A percentile compares a stretch with the other conserved stretches of the same genome.
These are phyloP conservation scores for Tanacetum coccineum DNA, from an alignment of 129 eudicot species.

Conservation along the genomic window DNA sequence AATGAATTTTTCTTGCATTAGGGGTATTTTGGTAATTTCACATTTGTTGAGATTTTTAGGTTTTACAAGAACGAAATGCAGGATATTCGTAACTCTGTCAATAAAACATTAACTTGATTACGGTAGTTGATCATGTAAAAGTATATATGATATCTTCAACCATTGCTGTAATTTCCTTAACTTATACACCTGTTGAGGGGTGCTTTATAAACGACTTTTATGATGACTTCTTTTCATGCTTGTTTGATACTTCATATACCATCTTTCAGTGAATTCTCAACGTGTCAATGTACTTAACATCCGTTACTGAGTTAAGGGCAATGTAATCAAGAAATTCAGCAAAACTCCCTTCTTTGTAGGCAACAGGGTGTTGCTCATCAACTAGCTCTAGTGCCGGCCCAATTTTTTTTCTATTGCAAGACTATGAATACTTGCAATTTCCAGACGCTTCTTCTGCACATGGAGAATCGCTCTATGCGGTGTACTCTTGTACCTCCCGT, in stretches of 20 bases:
- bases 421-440: slow-evolving; percentile 75
- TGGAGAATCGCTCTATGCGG: slow-evolving; percentile 51
- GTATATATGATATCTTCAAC: not conserved
- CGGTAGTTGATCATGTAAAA: no score
- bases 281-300: slow-evolving; percentile 54
- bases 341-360: slow-evolving; percentile 60
- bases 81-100: no score
- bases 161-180: no score
- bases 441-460: slow-evolving; percentile 38
- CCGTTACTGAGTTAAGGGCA: slow-evolving; percentile 36
- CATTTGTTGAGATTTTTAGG: no score
- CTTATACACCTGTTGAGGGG: not conserved
- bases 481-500: slow-evolving; percentile 58
- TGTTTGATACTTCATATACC: slow-evolving; percentile 13
- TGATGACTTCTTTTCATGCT: not conserved
- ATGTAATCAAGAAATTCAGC: slow-evolving; percentile 49
- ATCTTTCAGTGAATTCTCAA: slow-evolving; percentile 34
- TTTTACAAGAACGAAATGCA: no score
- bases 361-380: slow-evolving; percentile 45
- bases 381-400: slow-evolving; percentile 57
- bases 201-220: not conserved
- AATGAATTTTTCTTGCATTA: no score
- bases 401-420: slow-evolving; percentile 44
- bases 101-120: no score
- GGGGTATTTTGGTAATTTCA: no score